Conservation (phyloP, 805 yeast genomes). For the Hanseniaspora lachancei region DNA sequence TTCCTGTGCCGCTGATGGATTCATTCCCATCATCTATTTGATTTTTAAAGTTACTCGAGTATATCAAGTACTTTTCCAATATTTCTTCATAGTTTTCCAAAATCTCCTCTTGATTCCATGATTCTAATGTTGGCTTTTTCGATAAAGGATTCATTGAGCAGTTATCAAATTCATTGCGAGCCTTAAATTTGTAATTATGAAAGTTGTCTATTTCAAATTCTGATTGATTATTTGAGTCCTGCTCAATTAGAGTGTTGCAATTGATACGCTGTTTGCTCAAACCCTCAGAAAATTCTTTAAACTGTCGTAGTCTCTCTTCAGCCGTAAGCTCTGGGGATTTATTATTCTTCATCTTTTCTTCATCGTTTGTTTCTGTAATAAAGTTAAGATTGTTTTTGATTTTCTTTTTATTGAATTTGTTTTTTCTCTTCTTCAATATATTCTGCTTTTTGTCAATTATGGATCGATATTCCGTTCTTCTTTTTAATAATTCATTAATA, state of each 20-base stretch:
- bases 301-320: constrained; percentile 9
- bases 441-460: constrained; percentile 2
- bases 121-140: background rate
- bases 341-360: background rate
- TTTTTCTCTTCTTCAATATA: background rate
- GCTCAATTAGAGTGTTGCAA: background rate
- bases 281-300: constrained; percentile 5
- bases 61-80: constrained; percentile 3
- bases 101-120: constrained; percentile 7
- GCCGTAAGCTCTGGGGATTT: background rate
- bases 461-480: constrained; percentile 8
- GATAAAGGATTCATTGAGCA: background rate
- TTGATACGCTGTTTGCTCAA: background rate
- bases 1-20: background rate
- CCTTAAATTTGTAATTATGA: constrained; percentile 10
- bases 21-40: background rate
- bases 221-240: background rate
- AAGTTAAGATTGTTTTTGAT: background rate
- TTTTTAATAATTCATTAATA: constrained; percentile 2
- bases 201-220: constrained; percentile 7
- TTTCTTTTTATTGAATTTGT: no score
- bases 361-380: background rate
- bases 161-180: background rate
- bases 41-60: background rate
- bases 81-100: constrained; percentile 12